Conservation (phyloP, 2,329 filamentous ascomycete genomes). For the Beauveria sp. region DNA sequence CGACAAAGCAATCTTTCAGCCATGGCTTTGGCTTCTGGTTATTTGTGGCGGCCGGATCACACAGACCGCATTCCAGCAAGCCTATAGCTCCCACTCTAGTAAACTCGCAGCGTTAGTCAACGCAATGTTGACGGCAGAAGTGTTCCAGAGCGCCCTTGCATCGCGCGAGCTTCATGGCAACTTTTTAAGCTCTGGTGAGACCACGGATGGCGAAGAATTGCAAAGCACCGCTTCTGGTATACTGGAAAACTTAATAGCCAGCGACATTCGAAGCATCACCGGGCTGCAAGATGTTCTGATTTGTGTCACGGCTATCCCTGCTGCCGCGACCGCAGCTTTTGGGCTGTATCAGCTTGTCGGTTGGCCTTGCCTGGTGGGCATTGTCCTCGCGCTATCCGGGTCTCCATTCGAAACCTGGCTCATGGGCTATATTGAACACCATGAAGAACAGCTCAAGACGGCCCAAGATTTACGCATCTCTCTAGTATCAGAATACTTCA, state of each 20-base stretch:
- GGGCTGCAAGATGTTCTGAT: constrained; percentile 39
- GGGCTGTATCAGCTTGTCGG: constrained; percentile 48
- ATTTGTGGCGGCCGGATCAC: constrained; percentile 42
- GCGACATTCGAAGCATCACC: constrained; percentile 48
- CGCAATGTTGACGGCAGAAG: constrained; percentile 21
- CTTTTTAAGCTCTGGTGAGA: not conserved
- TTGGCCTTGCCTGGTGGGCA: constrained; percentile 47
- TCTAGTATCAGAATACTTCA: constrained; percentile 49
- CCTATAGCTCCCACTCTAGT: constrained; percentile 50
- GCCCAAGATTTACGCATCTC: constrained; percentile 51
- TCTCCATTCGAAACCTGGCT: constrained; percentile 42
- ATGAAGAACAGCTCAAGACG: constrained; percentile 42
- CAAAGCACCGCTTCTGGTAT: constrained; percentile 40
- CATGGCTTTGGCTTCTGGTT: constrained; percentile 46
- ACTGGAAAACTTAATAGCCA: constrained; percentile 51
- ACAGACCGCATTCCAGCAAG: constrained; percentile 44
- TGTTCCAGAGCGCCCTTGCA: not conserved
- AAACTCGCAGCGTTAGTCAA: constrained; percentile 48
- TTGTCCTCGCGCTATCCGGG: constrained; percentile 35
- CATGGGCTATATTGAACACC: constrained; percentile 38
- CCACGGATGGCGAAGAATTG: not conserved
- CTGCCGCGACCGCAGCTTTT: constrained; percentile 38
- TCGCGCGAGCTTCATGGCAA: constrained; percentile 4
- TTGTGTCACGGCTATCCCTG: constrained; percentile 33
- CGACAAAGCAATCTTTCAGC: constrained; percentile 34